phyloP scores from a whole-genome alignment of 495 filamentous ascomycete species.

The Viridothelium virens region DNA sequence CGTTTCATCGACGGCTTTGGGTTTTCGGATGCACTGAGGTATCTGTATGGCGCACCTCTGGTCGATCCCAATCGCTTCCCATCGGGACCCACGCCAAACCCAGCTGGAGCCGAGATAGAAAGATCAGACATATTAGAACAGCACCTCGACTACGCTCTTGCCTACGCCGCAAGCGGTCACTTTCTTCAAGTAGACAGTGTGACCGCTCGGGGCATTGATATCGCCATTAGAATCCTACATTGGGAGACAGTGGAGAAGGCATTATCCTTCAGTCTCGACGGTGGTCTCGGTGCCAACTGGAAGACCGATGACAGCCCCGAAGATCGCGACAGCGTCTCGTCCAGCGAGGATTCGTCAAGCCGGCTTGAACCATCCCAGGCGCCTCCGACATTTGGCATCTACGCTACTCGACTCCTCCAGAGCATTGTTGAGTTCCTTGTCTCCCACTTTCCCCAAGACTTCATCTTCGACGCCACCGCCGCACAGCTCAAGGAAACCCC shows the following conservation, averaged over 20 bases:
- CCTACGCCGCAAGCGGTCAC: slow-evolving; percentile 26
- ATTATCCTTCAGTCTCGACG: slow-evolving; percentile 28
- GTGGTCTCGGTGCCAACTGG: slow-evolving; percentile 20
- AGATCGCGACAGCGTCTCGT: slow-evolving; percentile 17
- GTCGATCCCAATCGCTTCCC: slow-evolving; percentile 18
- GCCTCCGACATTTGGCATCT: slow-evolving; percentile 21
- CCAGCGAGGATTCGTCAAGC: slow-evolving; percentile 22
- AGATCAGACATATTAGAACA: slow-evolving; percentile 15
- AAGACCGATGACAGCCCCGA: slow-evolving; percentile 20
- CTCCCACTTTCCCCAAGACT: slow-evolving; percentile 28
- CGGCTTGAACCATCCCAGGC: slow-evolving; percentile 8
- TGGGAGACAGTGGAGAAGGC: slow-evolving; percentile 33
- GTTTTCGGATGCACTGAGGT: slow-evolving; percentile 29
- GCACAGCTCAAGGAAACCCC: slow-evolving; percentile 22
- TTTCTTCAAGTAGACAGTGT: slow-evolving; percentile 25
- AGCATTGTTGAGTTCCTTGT: slow-evolving; percentile 30
- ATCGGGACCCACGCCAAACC: slow-evolving; percentile 16
- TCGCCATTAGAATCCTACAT: slow-evolving; percentile 27
- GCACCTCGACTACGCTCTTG: slow-evolving; percentile 28
- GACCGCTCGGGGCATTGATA: slow-evolving; percentile 23
- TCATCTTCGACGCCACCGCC: slow-evolving; percentile 29
- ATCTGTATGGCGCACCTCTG: slow-evolving; percentile 32
- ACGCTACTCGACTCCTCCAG: slow-evolving; percentile 24
- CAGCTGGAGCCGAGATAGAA: slow-evolving; percentile 10
- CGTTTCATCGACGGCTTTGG: slow-evolving; percentile 22